Evolutionary conservation across 106 monocot species (phyloP).

Genomic region (Platanthera zijinensis): DNA sequence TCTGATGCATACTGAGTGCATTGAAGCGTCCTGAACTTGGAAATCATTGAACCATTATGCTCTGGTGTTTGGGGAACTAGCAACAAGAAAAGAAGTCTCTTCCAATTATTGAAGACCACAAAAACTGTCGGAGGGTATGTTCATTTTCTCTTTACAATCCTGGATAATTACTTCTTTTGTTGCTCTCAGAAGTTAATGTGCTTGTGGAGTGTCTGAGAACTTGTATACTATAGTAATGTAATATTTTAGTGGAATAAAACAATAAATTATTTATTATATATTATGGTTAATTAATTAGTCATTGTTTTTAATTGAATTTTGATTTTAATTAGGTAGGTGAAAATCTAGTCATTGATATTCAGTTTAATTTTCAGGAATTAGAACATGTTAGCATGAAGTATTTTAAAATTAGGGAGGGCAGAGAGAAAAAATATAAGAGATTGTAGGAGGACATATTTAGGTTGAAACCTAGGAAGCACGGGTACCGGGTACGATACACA

Average conservation of each 20-base stretch:
- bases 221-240: neutral
- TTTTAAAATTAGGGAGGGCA: neutral
- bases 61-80: conserved; percentile 68
- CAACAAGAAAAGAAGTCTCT: conserved; percentile 91
- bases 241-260: neutral
- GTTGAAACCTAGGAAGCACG: too few relatives aligned
- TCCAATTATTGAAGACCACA: conserved; percentile 96
- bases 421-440: neutral
- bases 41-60: conserved; percentile 87
- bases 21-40: conserved; percentile 82
- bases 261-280: neutral
- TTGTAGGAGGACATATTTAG: neutral
- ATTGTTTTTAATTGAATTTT: neutral
- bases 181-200: neutral
- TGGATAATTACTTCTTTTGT: neutral
- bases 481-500: too few relatives aligned
- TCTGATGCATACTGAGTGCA: conserved; percentile 2
- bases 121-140: conserved; percentile 91
- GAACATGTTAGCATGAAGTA: neutral
- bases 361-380: neutral
- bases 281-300: neutral
- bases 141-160: neutral
- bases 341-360: neutral
- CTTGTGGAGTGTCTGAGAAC: neutral
- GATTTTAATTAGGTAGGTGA: neutral